Percentiles rank a stretch among this genome's conserved stretches.
Evolutionary conservation across 2,329 filamentous ascomycete genomes (phyloP).

Genomic region (Bipolaris zeicola): DNA sequence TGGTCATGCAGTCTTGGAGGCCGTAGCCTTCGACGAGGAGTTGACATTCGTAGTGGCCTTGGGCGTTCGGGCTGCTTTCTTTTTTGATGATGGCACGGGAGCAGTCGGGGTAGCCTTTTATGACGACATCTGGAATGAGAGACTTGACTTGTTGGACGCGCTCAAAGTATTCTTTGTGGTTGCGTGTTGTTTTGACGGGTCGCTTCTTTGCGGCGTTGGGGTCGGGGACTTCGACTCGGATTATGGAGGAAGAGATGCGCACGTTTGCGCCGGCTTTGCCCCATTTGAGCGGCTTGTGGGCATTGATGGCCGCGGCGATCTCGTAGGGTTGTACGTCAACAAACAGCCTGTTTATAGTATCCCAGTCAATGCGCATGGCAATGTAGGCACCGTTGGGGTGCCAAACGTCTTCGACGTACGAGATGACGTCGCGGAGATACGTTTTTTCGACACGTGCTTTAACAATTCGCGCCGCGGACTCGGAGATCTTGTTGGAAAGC

Average conservation of each 20-base stretch:
- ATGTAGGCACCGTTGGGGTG: constrained; percentile 76
- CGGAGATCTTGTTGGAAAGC: constrained; percentile 73
- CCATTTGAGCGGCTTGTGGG: constrained; percentile 82
- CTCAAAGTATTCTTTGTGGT: constrained; percentile 69
- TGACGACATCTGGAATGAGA: constrained; percentile 78
- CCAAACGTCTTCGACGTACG: constrained; percentile 88
- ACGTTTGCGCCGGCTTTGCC: constrained; percentile 66
- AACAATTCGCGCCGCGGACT: constrained; percentile 84
- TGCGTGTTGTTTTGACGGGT: constrained; percentile 37
- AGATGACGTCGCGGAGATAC: constrained; percentile 79
- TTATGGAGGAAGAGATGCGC: constrained; percentile 51
- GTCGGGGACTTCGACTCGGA: constrained; percentile 74
- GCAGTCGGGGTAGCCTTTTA: constrained; percentile 87
- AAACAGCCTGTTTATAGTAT: constrained; percentile 78
- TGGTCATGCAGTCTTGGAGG: constrained; percentile 86
- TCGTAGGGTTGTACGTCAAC: constrained; percentile 76
- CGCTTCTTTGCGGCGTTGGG: constrained; percentile 35
- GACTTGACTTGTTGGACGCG: constrained; percentile 86
- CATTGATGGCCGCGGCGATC: constrained; percentile 77
- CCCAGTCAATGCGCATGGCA: constrained; percentile 78
- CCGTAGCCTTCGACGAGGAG: constrained; percentile 94
- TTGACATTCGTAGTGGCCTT: constrained; percentile 61
- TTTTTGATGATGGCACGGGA: constrained; percentile 88
- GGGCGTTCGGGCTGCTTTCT: constrained; percentile 69
- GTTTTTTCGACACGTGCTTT: constrained; percentile 96